Evolutionary conservation across 495 filamentous ascomycete species (phyloP), one percentile per base, ranked within the genome.

Genomic region (Sabuloglossum arenarium): DNA sequence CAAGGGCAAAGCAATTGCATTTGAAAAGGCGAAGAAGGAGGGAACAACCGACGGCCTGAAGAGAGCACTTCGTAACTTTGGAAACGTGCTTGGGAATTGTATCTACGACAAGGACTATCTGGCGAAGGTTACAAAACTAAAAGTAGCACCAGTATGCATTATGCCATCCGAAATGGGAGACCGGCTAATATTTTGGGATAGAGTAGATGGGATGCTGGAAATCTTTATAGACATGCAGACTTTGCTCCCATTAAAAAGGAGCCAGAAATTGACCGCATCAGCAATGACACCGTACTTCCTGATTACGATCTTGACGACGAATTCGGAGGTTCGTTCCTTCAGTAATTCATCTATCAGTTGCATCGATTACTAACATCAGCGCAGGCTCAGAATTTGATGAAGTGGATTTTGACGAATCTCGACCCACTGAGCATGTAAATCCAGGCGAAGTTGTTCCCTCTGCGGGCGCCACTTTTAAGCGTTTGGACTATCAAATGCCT

Each of bases 1-100:
- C 68, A 95, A 93, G 68, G 81, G 83, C 27, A 97, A 97, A 69
- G 90, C 88, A 0, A 79, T 85, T 6, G 90, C 88, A 1, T 96
- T 95, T 62, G 90, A 97, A 66, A 97, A 97, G 66, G 87, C 90
- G 0, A 97, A 96, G 70, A 98, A 98, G 65, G 88, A 97, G 69
- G 93, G 85, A 5, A 94, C 88, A 21, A 97, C 91, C 23, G 91
- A 98, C 72, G 89, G 77, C 0, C 68, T 97, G 59, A 98, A 98
- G 68, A 77, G 91, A 56, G 78, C 93, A 10, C 66, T 98, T 59
- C 77, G 89, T 27, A 94, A 81, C 58, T 98, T 98, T 68, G 91
- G 91, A 45, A 98, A 98, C 63, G 81, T 96, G 14, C 74, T 98
- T 57, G 91, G 91, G 19, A 97, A 97, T 66, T 98, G 91, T 69